A percentile compares a stretch with the other conserved stretches of the same genome.
phyloP scores from a whole-genome alignment of 371 early-diverging fungal species.

The Apophysomyces variabilis region DNA sequence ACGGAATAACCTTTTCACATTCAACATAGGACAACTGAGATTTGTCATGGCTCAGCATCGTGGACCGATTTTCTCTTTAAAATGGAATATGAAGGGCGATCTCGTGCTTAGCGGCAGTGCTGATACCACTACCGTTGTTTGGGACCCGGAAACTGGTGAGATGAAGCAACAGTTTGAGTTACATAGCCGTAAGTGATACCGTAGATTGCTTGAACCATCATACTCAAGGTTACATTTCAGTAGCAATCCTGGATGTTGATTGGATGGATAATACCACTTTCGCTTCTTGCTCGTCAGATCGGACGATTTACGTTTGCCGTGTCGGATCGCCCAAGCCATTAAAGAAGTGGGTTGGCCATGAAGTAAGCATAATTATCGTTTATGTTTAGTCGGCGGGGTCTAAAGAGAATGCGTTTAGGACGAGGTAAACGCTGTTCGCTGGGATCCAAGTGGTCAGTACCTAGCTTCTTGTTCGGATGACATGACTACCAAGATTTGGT shows the following conservation, averaged over 20 bases:
- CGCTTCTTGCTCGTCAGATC: conserved; percentile 90
- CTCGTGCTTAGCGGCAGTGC: conserved; percentile 80
- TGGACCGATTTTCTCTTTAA: conserved; percentile 86
- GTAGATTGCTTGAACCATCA: not conserved
- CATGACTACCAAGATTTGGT: conserved; percentile 75
- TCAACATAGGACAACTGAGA: conserved; percentile 65
- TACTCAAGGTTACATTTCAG: conserved; percentile 26
- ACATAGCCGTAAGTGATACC: conserved; percentile 65
- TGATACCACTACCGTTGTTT: conserved; percentile 84
- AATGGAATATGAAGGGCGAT: conserved; percentile 86
- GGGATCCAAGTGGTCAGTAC: conserved; percentile 83
- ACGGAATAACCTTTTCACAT: not conserved
- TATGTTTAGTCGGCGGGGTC: not conserved
- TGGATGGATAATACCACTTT: conserved; percentile 93
- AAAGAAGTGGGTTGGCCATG: conserved; percentile 77
- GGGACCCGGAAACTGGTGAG: conserved; percentile 84
- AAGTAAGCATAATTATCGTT: conserved; percentile 22
- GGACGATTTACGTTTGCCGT: conserved; percentile 79
- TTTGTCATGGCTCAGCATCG: conserved; percentile 73
- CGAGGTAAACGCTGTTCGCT: conserved; percentile 89
- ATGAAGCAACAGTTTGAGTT: conserved; percentile 77
- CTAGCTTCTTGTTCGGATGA: conserved; percentile 96
- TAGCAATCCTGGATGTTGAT: conserved; percentile 86
- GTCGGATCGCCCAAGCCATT: conserved; percentile 71
- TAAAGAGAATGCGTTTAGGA: conserved; percentile 34